phyloP scores from a whole-genome alignment of 768 basidiomycete species.

The Mycena belliarum region DNA sequence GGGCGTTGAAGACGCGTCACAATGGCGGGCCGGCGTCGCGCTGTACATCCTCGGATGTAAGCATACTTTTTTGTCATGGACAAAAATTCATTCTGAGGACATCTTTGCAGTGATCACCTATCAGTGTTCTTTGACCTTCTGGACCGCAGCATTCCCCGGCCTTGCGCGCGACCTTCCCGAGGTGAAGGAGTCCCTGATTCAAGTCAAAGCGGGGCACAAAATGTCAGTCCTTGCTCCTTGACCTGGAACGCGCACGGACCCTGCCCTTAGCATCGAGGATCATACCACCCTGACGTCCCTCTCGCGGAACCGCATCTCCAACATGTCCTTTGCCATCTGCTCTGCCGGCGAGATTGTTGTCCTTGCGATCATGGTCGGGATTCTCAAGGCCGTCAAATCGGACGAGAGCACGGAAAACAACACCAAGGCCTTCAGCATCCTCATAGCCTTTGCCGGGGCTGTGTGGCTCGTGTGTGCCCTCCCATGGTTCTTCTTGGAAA shows the following conservation, averaged over 20 bases:
- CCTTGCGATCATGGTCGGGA: conserved; percentile 74
- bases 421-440: conserved; percentile 70
- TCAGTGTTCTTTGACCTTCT: conserved; percentile 77
- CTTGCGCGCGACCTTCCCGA: conserved; percentile 70
- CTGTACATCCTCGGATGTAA: conserved; percentile 67
- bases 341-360: conserved; percentile 73
- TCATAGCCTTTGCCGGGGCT: conserved; percentile 81
- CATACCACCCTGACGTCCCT: conserved; percentile 63
- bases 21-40: conserved; percentile 62
- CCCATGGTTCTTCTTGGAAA: conserved; percentile 75
- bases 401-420: conserved; percentile 68
- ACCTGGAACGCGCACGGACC: background rate
- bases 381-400: conserved; percentile 64
- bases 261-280: conserved; percentile 39
- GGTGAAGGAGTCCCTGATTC: conserved; percentile 52
- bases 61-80: conserved; percentile 24
- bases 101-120: conserved; percentile 65
- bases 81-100: too few species aligned
- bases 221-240: conserved; percentile 34
- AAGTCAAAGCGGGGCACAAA: conserved; percentile 45
- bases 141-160: conserved; percentile 83
- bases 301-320: conserved; percentile 70
- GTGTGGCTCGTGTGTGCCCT: conserved; percentile 70
- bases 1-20: conserved; percentile 63
- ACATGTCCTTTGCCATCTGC: conserved; percentile 69